Base-by-base conservation (phyloP, 2,329 filamentous ascomycete genomes). In the Ceratocystis ficicola region DNA sequence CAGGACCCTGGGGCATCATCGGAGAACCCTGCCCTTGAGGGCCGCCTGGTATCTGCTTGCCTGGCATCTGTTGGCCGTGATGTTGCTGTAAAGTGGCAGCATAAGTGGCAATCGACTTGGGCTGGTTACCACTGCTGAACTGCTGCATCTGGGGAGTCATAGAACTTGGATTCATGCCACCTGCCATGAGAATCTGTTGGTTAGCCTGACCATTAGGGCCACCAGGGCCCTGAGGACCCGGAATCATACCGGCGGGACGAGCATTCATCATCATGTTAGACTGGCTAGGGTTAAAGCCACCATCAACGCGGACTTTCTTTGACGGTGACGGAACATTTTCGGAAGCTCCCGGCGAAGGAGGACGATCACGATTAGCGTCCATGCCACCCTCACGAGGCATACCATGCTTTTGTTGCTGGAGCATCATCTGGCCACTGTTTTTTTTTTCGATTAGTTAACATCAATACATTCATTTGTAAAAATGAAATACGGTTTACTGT, bases 311-410 rank as follows among this genome's bases (percentile, higher is more conserved):
- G 67, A 86, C 89, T 72, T 92, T 84, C 79, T 97, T 97, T 69
- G 89, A 93, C 1, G 93, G 93, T 41, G 93, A 97, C 3, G 91
- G 90, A 30, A 90, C 91, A 72, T 94, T 94, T 64, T 96, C 92
- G 65, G 86, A 86, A 46, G 87, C 87, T 63, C 86, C 85, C 6
- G 93, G 93, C 44, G 93, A 96, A 67, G 87, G 86, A 32, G 90
- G 87, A 68, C 91, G 85, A 69, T 87, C 86, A 68, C 88, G 88
- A 75, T 87, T 90, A 75, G 88, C 87, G 71, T 95, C 90, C 83
- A 94, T 90, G 69, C 87, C 86, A 65, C 89, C 88, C 72, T 95
- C 90, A 68, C 90, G 83, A 74, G 93, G 89, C 89, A 96, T 95
- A 73, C 89, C 86, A 66, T 86, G 86, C 72, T 88, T 85, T 71